phyloP scores from a whole-genome alignment of 2,329 filamentous ascomycete species.

The Fusarium nodosum region DNA sequence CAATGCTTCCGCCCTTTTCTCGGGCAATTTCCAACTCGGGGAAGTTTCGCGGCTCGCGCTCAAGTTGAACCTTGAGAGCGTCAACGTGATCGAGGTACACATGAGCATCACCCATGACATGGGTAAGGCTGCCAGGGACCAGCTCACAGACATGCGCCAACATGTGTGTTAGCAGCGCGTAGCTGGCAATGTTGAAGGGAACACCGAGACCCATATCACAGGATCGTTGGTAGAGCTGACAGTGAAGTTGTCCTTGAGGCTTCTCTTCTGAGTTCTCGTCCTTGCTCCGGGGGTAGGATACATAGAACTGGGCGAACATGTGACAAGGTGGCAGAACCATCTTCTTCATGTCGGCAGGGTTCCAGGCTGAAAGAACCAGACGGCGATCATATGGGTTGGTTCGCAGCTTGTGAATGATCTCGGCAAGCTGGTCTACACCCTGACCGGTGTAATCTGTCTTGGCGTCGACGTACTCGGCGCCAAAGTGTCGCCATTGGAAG shows the following conservation, averaged over 20 bases:
- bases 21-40: constrained; percentile 81
- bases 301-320: constrained; percentile 98
- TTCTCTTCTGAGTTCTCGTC: constrained; percentile 54
- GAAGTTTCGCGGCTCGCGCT: constrained; percentile 83
- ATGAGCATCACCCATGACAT: constrained; percentile 98
- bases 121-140: constrained; percentile 87
- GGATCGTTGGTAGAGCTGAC: constrained; percentile 90
- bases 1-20: constrained; percentile 79
- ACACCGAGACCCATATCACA: constrained; percentile 98
- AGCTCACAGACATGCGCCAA: constrained; percentile 88
- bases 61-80: constrained; percentile 83
- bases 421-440: constrained; percentile 92
- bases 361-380: constrained; percentile 95
- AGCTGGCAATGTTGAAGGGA: constrained; percentile 97
- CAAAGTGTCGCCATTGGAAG: constrained; percentile 99
- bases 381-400: constrained; percentile 88
- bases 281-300: constrained; percentile 73
- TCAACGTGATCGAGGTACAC: constrained; percentile 95
- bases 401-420: constrained; percentile 88
- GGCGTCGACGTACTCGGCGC: constrained; percentile 86
- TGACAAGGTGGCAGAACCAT: constrained; percentile 97
- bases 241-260: constrained; percentile 80
- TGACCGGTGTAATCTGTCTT: constrained; percentile 86
- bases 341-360: constrained; percentile 83
- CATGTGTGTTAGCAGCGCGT: constrained; percentile 96